phyloP scores from a whole-genome alignment of 805 yeast species.

The Hanseniaspora taiwanica region DNA sequence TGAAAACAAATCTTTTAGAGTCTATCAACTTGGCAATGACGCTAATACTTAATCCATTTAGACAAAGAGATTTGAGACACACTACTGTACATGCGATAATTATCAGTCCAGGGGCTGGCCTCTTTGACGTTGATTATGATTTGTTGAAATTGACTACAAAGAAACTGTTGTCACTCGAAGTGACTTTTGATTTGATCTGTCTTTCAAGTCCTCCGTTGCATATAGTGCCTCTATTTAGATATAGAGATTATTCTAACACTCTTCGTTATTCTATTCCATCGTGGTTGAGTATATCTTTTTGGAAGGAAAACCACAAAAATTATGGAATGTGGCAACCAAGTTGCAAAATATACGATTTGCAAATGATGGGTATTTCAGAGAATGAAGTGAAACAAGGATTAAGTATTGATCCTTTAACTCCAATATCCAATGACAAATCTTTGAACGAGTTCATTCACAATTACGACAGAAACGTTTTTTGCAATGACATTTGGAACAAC shows the following conservation, averaged over 20 bases:
- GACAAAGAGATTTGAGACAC: slow-evolving; percentile 76
- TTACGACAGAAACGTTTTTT: slow-evolving; percentile 51
- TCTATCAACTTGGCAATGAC: slow-evolving; percentile 77
- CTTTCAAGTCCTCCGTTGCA: slow-evolving; percentile 86
- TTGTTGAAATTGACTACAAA: slow-evolving; percentile 62
- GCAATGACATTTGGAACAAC: slow-evolving; percentile 4
- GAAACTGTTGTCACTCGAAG: slow-evolving; percentile 62
- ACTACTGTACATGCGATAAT: slow-evolving; percentile 84
- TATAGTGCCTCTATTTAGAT: slow-evolving; percentile 78
- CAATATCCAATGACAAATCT: slow-evolving; percentile 21
- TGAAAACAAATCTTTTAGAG: slow-evolving; percentile 81
- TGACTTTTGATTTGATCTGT: slow-evolving; percentile 81
- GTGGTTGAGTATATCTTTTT: slow-evolving; percentile 91
- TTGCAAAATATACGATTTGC: slow-evolving; percentile 86
- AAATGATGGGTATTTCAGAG: slow-evolving; percentile 97
- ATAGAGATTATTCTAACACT: slow-evolving; percentile 36
- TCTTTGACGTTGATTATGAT: slow-evolving; percentile 81
- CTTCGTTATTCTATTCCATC: slow-evolving; percentile 74
- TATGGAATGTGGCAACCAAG: slow-evolving; percentile 75
- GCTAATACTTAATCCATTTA: slow-evolving; percentile 60
- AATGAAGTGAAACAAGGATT: slow-evolving; percentile 59
- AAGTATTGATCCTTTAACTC: slow-evolving; percentile 45
- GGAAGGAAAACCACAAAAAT: slow-evolving; percentile 41
- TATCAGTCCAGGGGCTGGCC: slow-evolving; percentile 85
- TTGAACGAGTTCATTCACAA: slow-evolving; percentile 49